phyloP scores from a whole-genome alignment of 1,284 basidiomycete species.

The Rhodotorula sp. region DNA sequence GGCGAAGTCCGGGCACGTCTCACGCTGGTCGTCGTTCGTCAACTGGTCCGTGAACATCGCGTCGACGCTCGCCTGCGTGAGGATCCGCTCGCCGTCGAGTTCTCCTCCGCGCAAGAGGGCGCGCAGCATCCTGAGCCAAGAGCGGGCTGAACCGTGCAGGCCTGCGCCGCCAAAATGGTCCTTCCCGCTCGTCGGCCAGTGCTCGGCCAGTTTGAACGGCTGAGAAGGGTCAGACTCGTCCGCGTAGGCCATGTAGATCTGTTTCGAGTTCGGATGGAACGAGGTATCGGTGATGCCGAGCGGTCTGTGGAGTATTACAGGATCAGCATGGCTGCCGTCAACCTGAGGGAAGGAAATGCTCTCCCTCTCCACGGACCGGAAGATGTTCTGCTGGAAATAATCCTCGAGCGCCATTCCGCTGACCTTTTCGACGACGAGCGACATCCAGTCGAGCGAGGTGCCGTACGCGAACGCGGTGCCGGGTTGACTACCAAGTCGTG shows the following conservation, averaged over 20 bases:
- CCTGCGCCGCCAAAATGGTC: constrained; percentile 28
- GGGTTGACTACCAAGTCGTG: background rate
- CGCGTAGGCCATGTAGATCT: constrained; percentile 11
- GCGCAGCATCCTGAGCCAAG: constrained; percentile 28
- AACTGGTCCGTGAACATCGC: constrained; percentile 29
- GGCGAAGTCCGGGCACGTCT: background rate
- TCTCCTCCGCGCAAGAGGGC: constrained; percentile 23
- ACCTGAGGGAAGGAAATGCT: background rate
- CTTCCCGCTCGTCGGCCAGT: background rate
- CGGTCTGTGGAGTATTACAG: constrained; percentile 3
- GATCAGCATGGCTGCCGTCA: background rate
- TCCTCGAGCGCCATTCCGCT: constrained; percentile 11
- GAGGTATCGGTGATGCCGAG: constrained; percentile 35
- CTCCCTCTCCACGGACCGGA: background rate
- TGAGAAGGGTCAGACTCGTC: background rate
- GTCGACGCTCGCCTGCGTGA: constrained; percentile 25
- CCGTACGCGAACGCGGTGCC: constrained; percentile 21
- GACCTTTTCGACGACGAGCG: constrained; percentile 20
- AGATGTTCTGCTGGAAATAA: constrained; percentile 28
- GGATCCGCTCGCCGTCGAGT: constrained; percentile 15
- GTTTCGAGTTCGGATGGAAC: constrained; percentile 2
- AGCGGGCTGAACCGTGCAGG: constrained; percentile 18
- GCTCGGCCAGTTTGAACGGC: background rate
- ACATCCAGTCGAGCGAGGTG: constrained; percentile 23
- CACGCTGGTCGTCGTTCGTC: background rate